Conservation (phyloP, 345 rosid genomes). For the Abelmoschus esculentus region DNA sequence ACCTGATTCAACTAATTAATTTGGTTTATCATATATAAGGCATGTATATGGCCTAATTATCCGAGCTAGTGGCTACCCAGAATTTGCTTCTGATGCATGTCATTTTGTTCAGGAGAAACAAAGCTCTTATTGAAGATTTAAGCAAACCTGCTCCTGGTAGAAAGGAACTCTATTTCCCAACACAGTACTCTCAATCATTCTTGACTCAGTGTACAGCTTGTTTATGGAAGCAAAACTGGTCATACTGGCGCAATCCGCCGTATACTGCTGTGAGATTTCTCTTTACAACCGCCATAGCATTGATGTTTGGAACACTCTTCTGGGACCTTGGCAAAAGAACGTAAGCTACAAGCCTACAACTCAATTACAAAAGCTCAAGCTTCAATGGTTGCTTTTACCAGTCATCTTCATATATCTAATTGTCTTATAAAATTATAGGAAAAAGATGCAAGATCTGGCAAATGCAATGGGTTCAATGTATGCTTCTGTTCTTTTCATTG, state of each 20-base stretch:
- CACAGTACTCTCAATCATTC: conserved; percentile 47
- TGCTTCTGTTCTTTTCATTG: conserved; percentile 61
- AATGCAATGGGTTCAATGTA: conserved; percentile 81
- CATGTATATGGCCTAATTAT: neutral
- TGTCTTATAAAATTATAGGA: conserved; percentile 20
- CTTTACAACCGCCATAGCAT: conserved; percentile 42
- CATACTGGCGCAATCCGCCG: conserved; percentile 70
- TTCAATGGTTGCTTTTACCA: neutral
- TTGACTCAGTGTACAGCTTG: conserved; percentile 52
- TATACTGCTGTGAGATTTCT: conserved; percentile 64
- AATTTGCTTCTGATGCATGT: neutral
- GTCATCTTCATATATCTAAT: neutral
- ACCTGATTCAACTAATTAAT: neutral
- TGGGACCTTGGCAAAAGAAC: conserved; percentile 61
- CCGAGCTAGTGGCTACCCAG: neutral
- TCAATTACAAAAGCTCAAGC: neutral
- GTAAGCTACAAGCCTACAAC: conserved; percentile 24
- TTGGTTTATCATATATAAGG: neutral
- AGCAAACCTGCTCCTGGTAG: conserved; percentile 50
- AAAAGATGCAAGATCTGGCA: conserved; percentile 35
- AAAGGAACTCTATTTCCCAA: conserved; percentile 47
- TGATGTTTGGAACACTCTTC: conserved; percentile 61
- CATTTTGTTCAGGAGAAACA: conserved; percentile 49
- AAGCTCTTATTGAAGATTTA: conserved; percentile 44
- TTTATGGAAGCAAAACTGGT: conserved; percentile 65